These are phyloP conservation scores for Allomyces arbusculus DNA, from an alignment of 192 early-diverging fungal genomes.

Conservation along the genomic window DNA sequence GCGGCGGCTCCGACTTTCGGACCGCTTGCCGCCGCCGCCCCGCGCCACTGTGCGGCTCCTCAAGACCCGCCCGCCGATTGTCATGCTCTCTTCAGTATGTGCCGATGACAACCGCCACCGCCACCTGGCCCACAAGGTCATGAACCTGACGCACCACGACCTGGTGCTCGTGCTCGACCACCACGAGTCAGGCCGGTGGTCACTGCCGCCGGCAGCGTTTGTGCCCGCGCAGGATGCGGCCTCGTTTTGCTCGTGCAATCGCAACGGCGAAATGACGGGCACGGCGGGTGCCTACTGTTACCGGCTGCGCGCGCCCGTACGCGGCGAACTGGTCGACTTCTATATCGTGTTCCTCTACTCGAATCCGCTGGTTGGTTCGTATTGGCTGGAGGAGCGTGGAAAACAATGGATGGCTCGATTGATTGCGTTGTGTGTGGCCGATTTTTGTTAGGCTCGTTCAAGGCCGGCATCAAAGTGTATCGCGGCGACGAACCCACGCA, in stretches of 20 bases:
- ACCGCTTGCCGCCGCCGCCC: too few species aligned
- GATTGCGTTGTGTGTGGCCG: too few species aligned
- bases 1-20: too few species aligned
- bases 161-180: neutral
- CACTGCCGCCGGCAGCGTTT: neutral
- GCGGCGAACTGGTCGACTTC: too few species aligned
- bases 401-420: too few species aligned
- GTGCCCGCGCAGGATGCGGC: neutral
- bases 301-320: neutral
- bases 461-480: neutral
- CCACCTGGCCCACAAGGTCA: neutral
- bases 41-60: too few species aligned
- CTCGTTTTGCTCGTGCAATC: neutral
- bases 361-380: neutral
- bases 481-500: neutral
- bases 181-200: neutral
- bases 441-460: neutral
- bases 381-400: too few species aligned
- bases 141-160: neutral
- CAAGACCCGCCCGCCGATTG: too few species aligned
- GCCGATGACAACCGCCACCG: neutral
- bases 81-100: too few species aligned
- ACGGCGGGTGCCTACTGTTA: neutral
- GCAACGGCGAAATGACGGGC: neutral
- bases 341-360: neutral